phyloP scores from a whole-genome alignment of 2,329 filamentous ascomycete species.

The Gremmenia infestans region DNA sequence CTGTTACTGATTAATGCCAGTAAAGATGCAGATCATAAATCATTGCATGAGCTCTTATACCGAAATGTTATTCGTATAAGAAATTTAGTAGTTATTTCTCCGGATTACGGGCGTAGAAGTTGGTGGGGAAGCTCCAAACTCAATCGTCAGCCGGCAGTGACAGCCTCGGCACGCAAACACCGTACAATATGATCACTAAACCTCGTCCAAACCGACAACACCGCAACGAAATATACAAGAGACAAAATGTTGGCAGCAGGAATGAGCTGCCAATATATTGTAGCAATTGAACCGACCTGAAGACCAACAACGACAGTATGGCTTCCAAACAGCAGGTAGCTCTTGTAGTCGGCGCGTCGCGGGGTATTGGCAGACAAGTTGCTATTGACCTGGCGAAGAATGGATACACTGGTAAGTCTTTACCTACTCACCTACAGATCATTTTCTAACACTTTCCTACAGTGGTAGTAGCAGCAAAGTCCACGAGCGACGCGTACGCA shows the following conservation, averaged over 20 bases:
- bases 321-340: slow-evolving; percentile 47
- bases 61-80: background rate
- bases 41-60: background rate
- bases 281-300: slow-evolving; percentile 3
- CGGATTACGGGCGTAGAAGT: background rate
- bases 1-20: too few relatives aligned
- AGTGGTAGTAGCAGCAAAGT: slow-evolving; percentile 68
- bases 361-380: slow-evolving; percentile 72
- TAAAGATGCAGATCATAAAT: too few relatives aligned
- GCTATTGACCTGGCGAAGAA: slow-evolving; percentile 70
- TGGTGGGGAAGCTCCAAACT: background rate
- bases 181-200: slow-evolving; percentile 1
- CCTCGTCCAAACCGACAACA: background rate
- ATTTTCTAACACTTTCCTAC: background rate
- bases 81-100: background rate
- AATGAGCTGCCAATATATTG: background rate
- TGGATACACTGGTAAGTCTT: slow-evolving; percentile 58
- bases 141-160: background rate
- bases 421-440: background rate
- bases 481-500: slow-evolving; percentile 57
- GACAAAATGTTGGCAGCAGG: background rate
- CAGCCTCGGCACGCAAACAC: background rate
- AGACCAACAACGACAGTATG: slow-evolving; percentile 8
- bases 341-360: slow-evolving; percentile 68
- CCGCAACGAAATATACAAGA: background rate